Evolutionary conservation across 2,329 filamentous ascomycete genomes (phyloP).

Genomic region (Curvularia verruculosa): DNA sequence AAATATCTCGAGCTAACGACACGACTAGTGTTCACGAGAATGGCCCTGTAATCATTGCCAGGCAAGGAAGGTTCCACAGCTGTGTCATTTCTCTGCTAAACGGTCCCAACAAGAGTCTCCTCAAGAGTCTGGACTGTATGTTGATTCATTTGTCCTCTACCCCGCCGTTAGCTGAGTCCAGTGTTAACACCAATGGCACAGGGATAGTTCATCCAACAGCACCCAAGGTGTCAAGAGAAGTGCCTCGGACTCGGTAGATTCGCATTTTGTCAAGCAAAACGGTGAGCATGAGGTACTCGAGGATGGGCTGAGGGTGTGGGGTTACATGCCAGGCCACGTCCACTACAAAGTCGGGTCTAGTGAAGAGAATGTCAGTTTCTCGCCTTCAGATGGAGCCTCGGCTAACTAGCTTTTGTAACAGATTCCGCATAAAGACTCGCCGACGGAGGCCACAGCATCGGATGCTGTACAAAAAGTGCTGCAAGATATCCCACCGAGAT

Average conservation of each 20-base stretch:
- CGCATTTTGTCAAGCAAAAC: slow-evolving; percentile 5
- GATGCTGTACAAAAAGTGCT: slow-evolving; percentile 43
- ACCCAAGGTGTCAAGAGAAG: slow-evolving; percentile 32
- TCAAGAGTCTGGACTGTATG: slow-evolving; percentile 28
- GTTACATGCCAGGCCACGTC: slow-evolving; percentile 47
- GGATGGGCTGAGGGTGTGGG: slow-evolving; percentile 42
- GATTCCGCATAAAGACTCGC: slow-evolving; percentile 11
- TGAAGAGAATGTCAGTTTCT: slow-evolving; percentile 23
- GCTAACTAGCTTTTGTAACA: slow-evolving; percentile 9
- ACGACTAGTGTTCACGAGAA: slow-evolving; percentile 54
- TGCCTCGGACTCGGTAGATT: slow-evolving; percentile 16
- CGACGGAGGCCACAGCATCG: slow-evolving; percentile 27
- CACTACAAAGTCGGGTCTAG: slow-evolving; percentile 36
- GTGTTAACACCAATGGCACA: slow-evolving; percentile 14
- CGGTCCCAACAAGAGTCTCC: slow-evolving; percentile 34
- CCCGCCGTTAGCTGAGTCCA: not conserved
- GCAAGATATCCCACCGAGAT: slow-evolving; percentile 40
- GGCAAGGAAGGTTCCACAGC: slow-evolving; percentile 55
- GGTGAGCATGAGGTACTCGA: slow-evolving; percentile 22
- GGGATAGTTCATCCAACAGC: slow-evolving; percentile 21
- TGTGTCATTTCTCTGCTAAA: slow-evolving; percentile 54
- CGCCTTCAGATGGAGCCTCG: not conserved
- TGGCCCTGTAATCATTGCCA: slow-evolving; percentile 61
- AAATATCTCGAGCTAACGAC: slow-evolving; percentile 21
- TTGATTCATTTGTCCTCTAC: not conserved